Percentiles rank a stretch among this genome's conserved stretches.
Conservation (phyloP, 176 grass and related monocot species). For the Chrysopogon serrulatus region DNA sequence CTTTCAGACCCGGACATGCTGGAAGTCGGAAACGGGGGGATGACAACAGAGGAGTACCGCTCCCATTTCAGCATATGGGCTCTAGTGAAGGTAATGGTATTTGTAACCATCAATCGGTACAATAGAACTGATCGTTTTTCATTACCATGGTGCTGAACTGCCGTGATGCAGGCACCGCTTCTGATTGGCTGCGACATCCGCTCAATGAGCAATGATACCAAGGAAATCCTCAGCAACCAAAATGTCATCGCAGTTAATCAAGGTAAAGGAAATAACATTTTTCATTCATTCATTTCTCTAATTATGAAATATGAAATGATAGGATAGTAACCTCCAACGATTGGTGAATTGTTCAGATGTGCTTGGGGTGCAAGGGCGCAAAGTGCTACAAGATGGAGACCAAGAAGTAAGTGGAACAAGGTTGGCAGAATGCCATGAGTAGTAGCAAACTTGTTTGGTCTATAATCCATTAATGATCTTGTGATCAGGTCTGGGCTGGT, state of each 20-base stretch:
- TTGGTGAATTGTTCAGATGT: constrained; percentile 21
- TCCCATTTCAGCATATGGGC: constrained; percentile 60
- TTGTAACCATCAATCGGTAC: neutral
- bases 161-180: constrained; percentile 55
- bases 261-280: constrained; percentile 17
- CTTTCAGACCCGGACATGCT: constrained; percentile 48
- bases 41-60: constrained; percentile 39
- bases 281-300: neutral
- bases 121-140: neutral
- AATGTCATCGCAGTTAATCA: constrained; percentile 86
- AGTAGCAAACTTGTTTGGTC: neutral
- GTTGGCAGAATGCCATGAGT: neutral
- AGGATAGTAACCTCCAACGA: neutral
- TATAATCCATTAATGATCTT: neutral
- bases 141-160: neutral
- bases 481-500: constrained; percentile 51
- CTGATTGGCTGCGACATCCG: constrained; percentile 62
- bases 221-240: constrained; percentile 51
- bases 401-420: constrained; percentile 17
- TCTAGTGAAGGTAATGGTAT: constrained; percentile 36
- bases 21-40: constrained; percentile 47
- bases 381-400: constrained; percentile 32
- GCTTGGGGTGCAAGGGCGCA: constrained; percentile 51
- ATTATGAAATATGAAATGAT: neutral
- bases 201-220: constrained; percentile 41